These are phyloP conservation scores for Lentinus polychrous DNA, from an alignment of 1,284 basidiomycete species.

Conservation along the genomic window DNA sequence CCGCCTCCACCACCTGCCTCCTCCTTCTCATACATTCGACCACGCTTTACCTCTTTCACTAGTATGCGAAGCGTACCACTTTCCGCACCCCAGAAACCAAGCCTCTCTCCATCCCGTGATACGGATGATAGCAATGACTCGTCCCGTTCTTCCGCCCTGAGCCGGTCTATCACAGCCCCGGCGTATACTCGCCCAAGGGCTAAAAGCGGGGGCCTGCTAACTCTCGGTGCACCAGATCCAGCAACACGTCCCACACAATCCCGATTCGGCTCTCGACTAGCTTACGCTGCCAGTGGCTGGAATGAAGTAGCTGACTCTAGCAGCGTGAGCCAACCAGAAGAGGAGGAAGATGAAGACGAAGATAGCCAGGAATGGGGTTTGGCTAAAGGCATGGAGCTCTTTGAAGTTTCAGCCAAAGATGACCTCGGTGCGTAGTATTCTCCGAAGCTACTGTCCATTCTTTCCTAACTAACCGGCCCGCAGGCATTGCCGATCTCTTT, in stretches of 20 bases:
- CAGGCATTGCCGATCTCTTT: slow-evolving; percentile 74
- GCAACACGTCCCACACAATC: slow-evolving; percentile 28
- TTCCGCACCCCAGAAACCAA: slow-evolving; percentile 16
- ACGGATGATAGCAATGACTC: slow-evolving; percentile 19
- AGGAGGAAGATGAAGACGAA: slow-evolving; percentile 50
- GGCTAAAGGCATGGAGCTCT: slow-evolving; percentile 73
- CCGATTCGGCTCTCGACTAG: slow-evolving; percentile 49
- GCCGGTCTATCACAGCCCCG: slow-evolving; percentile 25
- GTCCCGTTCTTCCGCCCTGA: slow-evolving; percentile 23
- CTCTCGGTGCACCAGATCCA: slow-evolving; percentile 25
- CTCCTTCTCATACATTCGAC: slow-evolving; percentile 78
- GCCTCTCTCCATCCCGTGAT: slow-evolving; percentile 20
- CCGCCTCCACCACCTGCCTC: slow-evolving; percentile 52
- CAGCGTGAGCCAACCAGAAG: slow-evolving; percentile 61
- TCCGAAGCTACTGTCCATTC: slow-evolving; percentile 6
- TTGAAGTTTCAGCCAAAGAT: slow-evolving; percentile 83
- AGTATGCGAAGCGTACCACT: slow-evolving; percentile 48
- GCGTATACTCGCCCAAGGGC: slow-evolving; percentile 24
- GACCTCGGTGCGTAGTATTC: slow-evolving; percentile 51
- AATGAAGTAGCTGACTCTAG: slow-evolving; percentile 50
- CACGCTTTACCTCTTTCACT: slow-evolving; percentile 77
- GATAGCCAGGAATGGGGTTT: slow-evolving; percentile 69
- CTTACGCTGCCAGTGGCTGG: slow-evolving; percentile 41
- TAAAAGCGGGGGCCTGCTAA: slow-evolving; percentile 25
- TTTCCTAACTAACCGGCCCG: not conserved